Evolutionary conservation across 768 basidiomycete genomes (phyloP), one percentile per base, ranked within the genome.

Genomic region (Collybia sordida): DNA sequence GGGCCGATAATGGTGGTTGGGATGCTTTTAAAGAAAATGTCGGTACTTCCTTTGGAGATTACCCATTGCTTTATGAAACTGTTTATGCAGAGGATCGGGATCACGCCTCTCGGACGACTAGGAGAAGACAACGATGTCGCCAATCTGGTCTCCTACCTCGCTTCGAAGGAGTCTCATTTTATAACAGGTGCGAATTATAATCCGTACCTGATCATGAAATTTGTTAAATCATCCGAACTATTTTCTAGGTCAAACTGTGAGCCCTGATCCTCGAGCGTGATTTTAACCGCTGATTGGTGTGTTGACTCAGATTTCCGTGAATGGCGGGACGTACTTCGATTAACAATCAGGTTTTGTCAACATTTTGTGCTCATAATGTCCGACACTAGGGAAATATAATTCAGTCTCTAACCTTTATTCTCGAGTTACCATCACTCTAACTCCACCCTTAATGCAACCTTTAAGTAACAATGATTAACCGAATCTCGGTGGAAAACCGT

Each of bases 71-170:
- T 23, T 18, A 4, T 4, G 34, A 12, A n/a, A 3, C 23, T 11
- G n/a, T 2, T 3, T 14, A n/a, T 25, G 14, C 24, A 58, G 57
- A 36, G 51, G 1, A 49, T 37, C 11, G 23, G 31, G 2, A 17
- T 17, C 1, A 45, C 43, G 12, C 51, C 59, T 2, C 40, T 60
- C 1, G 56, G 57, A 15, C 22, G 52, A 15, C 57, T 56, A 17
- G 69, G 60, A 2, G 50, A 58, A 8, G 61, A 67, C 1, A 64
- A 11, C 11, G 58, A 60, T 9, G 39, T 60, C 21, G 58, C 58
- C 0, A 50, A 45, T 24, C 23, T 61, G 1, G 61, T 63, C 1
- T 58, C 62, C 17, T 63, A 53, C 41, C 47, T 63, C 15, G 62
- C 43, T 6, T 59, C 59, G 3, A 53, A 54, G 15, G 55, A 56